phyloP scores from a whole-genome alignment of 2,329 filamentous ascomycete species.

The Aspergillus fischeri region DNA sequence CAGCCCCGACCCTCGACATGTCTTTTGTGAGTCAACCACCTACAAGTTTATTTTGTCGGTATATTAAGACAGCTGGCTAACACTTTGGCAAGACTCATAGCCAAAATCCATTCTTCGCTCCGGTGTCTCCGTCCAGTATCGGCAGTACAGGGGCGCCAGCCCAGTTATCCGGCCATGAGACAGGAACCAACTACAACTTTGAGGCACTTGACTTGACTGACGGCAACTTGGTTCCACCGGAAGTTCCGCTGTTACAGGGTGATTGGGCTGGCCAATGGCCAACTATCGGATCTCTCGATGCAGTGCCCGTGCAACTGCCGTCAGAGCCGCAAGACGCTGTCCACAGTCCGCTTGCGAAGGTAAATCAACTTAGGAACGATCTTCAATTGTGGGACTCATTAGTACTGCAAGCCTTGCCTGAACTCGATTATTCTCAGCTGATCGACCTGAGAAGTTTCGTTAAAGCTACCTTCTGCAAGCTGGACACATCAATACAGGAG shows the following conservation, averaged over 20 bases:
- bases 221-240: neutral
- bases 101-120: neutral
- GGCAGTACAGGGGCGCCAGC: neutral
- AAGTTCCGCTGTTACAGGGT: neutral
- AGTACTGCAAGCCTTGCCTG: neutral
- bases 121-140: neutral
- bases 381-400: neutral
- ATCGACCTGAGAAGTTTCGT: neutral
- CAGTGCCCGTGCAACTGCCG: neutral
- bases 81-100: neutral
- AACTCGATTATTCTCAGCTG: neutral
- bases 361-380: neutral
- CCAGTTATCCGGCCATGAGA: neutral
- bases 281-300: neutral
- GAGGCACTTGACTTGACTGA: neutral
- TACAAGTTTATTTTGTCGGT: neutral
- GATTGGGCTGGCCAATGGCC: neutral
- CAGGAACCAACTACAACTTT: neutral
- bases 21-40: neutral
- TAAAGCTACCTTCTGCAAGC: neutral
- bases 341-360: neutral
- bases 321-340: neutral
- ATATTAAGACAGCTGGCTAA: neutral
- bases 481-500: conserved; percentile 3
- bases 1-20: neutral